phyloP scores from a whole-genome alignment of 441 rosid species.

The Macaranga tanarius region DNA sequence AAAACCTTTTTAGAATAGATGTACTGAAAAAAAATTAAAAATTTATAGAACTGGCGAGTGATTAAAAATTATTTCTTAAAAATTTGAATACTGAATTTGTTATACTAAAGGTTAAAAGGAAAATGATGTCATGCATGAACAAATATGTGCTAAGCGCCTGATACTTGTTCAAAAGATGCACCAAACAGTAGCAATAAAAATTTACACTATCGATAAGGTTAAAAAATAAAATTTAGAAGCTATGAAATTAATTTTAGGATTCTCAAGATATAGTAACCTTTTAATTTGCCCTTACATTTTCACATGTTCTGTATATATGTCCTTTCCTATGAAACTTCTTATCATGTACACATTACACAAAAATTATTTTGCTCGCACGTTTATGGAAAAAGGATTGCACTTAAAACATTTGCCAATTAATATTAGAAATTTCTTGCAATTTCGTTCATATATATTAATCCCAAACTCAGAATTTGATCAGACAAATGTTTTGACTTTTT shows the following conservation, averaged over 20 bases:
- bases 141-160: not conserved
- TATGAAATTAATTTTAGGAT: not conserved
- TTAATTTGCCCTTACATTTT: constrained; percentile 1
- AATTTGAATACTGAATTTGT: not conserved
- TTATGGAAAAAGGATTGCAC: not conserved
- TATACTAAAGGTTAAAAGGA: not conserved
- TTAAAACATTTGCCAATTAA: not conserved
- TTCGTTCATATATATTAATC: not conserved
- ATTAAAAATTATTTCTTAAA: no score
- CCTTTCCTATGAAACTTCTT: not conserved
- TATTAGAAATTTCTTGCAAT: not conserved
- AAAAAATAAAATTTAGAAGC: no score
- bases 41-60: no score
- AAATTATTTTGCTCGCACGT: not conserved
- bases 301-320: not conserved
- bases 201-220: constrained; percentile 9
- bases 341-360: not conserved
- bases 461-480: no score
- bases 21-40: no score
- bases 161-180: not conserved
- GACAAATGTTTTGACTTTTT: no score
- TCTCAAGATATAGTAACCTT: not conserved
- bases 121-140: not conserved
- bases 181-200: not conserved
- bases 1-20: no score